These are phyloP conservation scores for Pichia sp. DNA, from an alignment of 1,139 yeast genomes.

Conservation along the genomic window DNA sequence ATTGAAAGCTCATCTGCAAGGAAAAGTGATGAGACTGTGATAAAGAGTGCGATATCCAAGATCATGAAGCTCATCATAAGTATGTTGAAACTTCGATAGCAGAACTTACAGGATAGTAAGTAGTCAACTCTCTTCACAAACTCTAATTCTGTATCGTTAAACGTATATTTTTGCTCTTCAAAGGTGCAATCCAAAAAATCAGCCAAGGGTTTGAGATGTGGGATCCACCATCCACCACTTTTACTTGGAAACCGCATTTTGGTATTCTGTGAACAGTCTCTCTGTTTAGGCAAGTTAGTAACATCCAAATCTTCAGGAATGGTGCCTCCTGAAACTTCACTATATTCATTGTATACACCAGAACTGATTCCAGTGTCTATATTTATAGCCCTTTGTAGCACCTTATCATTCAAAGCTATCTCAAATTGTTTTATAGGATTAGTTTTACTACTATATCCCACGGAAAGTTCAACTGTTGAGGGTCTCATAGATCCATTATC, in stretches of 20 bases:
- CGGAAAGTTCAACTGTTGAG: too few species aligned
- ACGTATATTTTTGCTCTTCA: not conserved
- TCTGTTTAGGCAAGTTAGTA: not conserved
- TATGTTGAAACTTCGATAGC: slow-evolving; percentile 2
- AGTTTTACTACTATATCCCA: too few species aligned
- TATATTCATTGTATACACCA: not conserved
- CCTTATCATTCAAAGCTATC: too few species aligned
- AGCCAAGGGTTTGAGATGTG: slow-evolving; percentile 3
- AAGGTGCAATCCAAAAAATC: slow-evolving; percentile 5
- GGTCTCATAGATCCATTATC: too few species aligned
- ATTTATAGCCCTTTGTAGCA: too few species aligned
- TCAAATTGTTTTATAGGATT: too few species aligned
- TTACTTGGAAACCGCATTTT: slow-evolving; percentile 2
- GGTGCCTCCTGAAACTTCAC: too few species aligned
- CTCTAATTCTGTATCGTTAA: slow-evolving; percentile 4
- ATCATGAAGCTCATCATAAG: slow-evolving; percentile 2
- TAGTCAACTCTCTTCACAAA: slow-evolving; percentile 4
- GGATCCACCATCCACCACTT: slow-evolving; percentile 2
- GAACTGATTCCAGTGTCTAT: slow-evolving; percentile 3
- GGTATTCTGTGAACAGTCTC: slow-evolving; percentile 1
- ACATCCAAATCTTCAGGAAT: not conserved
- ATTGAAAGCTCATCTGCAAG: slow-evolving; percentile 1
- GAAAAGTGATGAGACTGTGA: slow-evolving; percentile 1
- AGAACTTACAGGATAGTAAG: slow-evolving; percentile 2
- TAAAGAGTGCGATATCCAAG: not conserved